A percentile compares a stretch with the other conserved stretches of the same genome.
phyloP scores from a whole-genome alignment of 2,329 filamentous ascomycete species.

The Epichloe elymi region DNA sequence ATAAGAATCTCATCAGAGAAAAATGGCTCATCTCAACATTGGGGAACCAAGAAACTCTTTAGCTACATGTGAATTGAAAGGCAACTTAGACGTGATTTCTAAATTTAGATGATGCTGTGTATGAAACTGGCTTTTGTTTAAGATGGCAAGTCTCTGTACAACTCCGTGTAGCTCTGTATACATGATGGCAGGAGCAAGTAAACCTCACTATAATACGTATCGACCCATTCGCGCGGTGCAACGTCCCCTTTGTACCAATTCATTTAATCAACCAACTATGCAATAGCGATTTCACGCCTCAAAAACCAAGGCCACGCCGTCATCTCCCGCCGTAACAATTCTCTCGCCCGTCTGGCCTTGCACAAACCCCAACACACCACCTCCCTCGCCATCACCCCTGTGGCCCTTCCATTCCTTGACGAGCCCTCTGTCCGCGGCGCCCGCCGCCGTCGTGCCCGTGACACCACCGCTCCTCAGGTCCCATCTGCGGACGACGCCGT shows the following conservation, averaged over 20 bases:
- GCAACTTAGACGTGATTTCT: too few species aligned
- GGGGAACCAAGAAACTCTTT: slow-evolving; percentile 3
- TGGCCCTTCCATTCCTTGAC: slow-evolving; percentile 87
- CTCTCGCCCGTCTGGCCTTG: slow-evolving; percentile 62
- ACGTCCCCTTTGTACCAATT: neutral
- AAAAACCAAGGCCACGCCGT: slow-evolving; percentile 57
- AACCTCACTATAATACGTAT: too few species aligned
- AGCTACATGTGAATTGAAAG: neutral
- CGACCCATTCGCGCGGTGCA: too few species aligned
- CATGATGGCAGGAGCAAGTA: too few species aligned
- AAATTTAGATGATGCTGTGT: too few species aligned
- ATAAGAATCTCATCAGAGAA: neutral
- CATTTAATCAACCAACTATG: neutral
- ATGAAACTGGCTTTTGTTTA: too few species aligned
- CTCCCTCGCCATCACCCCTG: slow-evolving; percentile 68
- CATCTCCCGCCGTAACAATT: slow-evolving; percentile 84
- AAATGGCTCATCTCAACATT: slow-evolving; percentile 13
- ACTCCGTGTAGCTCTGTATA: too few species aligned
- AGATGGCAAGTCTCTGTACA: too few species aligned
- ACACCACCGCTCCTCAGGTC: slow-evolving; percentile 46
- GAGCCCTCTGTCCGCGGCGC: slow-evolving; percentile 46
- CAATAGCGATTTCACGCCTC: slow-evolving; percentile 29
- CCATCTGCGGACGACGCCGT: slow-evolving; percentile 84
- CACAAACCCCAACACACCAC: slow-evolving; percentile 82
- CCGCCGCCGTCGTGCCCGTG: slow-evolving; percentile 16